phyloP scores from a whole-genome alignment of 805 yeast genomes.

The Metschnikowia reukaufii region DNA sequence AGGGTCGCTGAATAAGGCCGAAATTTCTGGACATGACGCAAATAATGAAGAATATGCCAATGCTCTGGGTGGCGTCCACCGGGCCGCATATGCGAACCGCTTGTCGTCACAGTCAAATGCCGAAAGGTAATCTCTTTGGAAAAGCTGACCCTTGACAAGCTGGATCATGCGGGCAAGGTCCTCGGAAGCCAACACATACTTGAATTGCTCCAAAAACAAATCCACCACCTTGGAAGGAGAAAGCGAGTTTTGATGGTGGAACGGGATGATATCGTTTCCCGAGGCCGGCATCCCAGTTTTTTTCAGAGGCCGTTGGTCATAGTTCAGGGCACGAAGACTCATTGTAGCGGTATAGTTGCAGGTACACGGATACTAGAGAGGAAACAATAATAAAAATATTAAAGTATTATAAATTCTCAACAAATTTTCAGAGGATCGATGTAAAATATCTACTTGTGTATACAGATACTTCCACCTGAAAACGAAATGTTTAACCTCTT shows the following conservation, averaged over 20 bases:
- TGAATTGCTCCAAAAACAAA: slow-evolving; percentile 35
- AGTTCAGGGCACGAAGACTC: slow-evolving; percentile 11
- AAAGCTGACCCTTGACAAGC: slow-evolving; percentile 65
- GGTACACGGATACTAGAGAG: too few species aligned
- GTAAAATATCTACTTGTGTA: too few species aligned
- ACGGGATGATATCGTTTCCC: slow-evolving; percentile 32
- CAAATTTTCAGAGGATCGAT: too few species aligned
- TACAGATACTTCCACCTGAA: not conserved
- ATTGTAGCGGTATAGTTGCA: too few species aligned
- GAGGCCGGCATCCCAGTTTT: slow-evolving; percentile 3
- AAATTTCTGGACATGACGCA: slow-evolving; percentile 46
- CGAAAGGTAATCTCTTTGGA: slow-evolving; percentile 62
- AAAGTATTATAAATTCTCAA: too few species aligned
- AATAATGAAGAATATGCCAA: slow-evolving; percentile 71
- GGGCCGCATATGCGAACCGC: slow-evolving; percentile 71
- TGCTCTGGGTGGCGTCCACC: slow-evolving; percentile 88
- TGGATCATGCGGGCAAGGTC: slow-evolving; percentile 53
- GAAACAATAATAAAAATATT: too few species aligned
- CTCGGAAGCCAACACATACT: slow-evolving; percentile 33
- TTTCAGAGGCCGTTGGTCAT: slow-evolving; percentile 7
- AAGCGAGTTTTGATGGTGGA: slow-evolving; percentile 31
- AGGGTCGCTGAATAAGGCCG: slow-evolving; percentile 35
- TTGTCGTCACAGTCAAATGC: slow-evolving; percentile 68
- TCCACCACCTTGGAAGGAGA: slow-evolving; percentile 37
- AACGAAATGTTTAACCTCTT: not conserved